phyloP scores from a whole-genome alignment of 805 yeast genomes.

The Diddensiella transvaalensis region DNA sequence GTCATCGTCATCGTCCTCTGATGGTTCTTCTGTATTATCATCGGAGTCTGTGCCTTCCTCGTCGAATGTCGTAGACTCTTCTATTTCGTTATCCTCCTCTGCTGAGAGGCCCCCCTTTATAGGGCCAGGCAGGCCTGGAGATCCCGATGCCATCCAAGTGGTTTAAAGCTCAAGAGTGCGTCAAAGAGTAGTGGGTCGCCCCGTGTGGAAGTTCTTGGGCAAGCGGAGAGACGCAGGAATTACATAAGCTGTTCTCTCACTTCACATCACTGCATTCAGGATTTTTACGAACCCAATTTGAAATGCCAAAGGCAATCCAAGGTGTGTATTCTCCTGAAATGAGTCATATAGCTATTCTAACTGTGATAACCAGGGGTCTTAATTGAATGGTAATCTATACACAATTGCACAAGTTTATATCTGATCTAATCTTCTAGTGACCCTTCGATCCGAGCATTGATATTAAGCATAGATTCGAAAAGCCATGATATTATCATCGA shows the following conservation, averaged over 20 bases:
- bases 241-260: no score
- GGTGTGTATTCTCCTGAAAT: slow-evolving; percentile 33
- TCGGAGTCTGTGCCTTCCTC: slow-evolving; percentile 15
- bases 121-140: no score
- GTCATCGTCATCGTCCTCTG: slow-evolving; percentile 22
- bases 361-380: slow-evolving; percentile 28
- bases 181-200: no score
- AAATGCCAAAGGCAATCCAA: slow-evolving; percentile 55
- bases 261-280: no score
- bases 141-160: no score
- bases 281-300: no score
- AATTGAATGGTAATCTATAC: slow-evolving; percentile 30
- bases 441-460: slow-evolving; percentile 87
- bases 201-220: no score
- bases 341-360: background rate
- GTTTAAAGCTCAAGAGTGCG: no score
- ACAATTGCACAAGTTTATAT: background rate
- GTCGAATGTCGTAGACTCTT: background rate
- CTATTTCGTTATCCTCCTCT: background rate
- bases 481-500: slow-evolving; percentile 67
- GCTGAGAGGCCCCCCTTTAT: no score
- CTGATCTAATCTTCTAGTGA: slow-evolving; percentile 45
- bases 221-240: no score
- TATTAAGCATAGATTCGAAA: slow-evolving; percentile 74
- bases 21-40: slow-evolving; percentile 22